These are phyloP conservation scores for Sinapis alba DNA, from an alignment of 441 rosid species.

Conservation along the genomic window DNA sequence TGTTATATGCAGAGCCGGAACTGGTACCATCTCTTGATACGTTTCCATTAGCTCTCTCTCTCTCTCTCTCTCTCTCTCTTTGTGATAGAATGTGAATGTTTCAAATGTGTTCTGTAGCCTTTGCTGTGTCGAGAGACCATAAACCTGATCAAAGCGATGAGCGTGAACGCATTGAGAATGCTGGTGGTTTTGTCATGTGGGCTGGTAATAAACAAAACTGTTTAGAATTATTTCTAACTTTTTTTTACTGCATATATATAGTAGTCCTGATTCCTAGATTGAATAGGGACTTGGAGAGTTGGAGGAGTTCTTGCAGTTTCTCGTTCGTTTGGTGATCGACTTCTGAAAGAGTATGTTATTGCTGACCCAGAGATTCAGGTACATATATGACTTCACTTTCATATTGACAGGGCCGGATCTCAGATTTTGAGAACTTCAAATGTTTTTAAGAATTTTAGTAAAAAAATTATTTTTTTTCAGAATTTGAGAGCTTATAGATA, in stretches of 20 bases:
- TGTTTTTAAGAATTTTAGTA: no score
- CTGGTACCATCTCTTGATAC: slow-evolving; percentile 45
- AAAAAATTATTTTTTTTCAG: no score
- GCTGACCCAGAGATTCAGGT: slow-evolving; percentile 99
- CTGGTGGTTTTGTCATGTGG: slow-evolving; percentile 99
- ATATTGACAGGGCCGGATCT: no score
- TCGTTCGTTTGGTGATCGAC: slow-evolving; percentile 95
- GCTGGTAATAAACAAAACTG: slow-evolving; percentile 56
- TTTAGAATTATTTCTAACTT: neutral
- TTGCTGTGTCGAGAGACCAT: slow-evolving; percentile 97
- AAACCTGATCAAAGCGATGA: slow-evolving; percentile 97
- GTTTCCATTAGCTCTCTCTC: no score
- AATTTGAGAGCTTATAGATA: no score
- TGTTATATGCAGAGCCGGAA: slow-evolving; percentile 87
- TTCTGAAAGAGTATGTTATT: slow-evolving; percentile 92
- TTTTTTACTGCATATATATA: neutral
- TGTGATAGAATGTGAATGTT: neutral
- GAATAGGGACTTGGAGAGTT: slow-evolving; percentile 95
- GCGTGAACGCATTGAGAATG: slow-evolving; percentile 92
- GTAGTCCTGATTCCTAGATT: slow-evolving; percentile 2
- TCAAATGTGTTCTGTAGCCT: slow-evolving; percentile 51
- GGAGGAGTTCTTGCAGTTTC: slow-evolving; percentile 99
- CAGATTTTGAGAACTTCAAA: no score
- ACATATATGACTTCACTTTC: slow-evolving; percentile 2
- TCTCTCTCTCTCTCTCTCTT: no score